phyloP scores from a whole-genome alignment of 495 filamentous ascomycete genomes.

The Penicillium goetzii region DNA sequence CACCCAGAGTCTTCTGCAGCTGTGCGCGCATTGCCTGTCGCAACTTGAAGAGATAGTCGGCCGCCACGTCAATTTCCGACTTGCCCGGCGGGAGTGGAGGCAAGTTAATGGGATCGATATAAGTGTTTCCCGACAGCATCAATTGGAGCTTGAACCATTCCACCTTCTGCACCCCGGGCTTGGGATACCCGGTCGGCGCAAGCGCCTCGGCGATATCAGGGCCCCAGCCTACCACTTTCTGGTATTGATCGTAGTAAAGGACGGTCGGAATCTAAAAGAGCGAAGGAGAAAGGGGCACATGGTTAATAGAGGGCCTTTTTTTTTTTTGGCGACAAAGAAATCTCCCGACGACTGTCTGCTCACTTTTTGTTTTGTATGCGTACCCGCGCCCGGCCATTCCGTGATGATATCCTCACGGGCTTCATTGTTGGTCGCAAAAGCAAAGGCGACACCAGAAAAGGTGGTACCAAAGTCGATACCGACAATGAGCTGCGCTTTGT shows the following conservation, averaged over 20 bases:
- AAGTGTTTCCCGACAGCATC: slow-evolving; percentile 80
- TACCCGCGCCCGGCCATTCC: slow-evolving; percentile 78
- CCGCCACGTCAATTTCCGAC: slow-evolving; percentile 79
- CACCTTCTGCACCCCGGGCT: slow-evolving; percentile 79
- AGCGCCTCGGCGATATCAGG: slow-evolving; percentile 80
- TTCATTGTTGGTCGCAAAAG: slow-evolving; percentile 77
- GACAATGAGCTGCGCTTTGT: slow-evolving; percentile 71
- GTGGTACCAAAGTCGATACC: slow-evolving; percentile 79
- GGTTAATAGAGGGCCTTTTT: slow-evolving; percentile 1
- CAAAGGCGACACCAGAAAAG: slow-evolving; percentile 79
- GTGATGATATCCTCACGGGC: slow-evolving; percentile 79
- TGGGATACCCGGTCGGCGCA: slow-evolving; percentile 78
- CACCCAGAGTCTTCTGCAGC: slow-evolving; percentile 74
- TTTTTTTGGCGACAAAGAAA: background rate
- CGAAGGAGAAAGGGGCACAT: slow-evolving; percentile 7
- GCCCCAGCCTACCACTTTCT: slow-evolving; percentile 81
- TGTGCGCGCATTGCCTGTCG: slow-evolving; percentile 77
- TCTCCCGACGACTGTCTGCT: background rate
- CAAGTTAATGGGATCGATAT: slow-evolving; percentile 81
- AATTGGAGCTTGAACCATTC: slow-evolving; percentile 86
- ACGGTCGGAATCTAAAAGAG: slow-evolving; percentile 71
- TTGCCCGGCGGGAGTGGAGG: slow-evolving; percentile 77
- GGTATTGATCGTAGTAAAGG: slow-evolving; percentile 81
- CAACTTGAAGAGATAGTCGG: slow-evolving; percentile 79
- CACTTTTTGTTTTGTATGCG: slow-evolving; percentile 78